Percentiles rank a stretch among this genome's conserved stretches.
Conservation (phyloP, 2,329 filamentous ascomycete species). For the Pseudogymnoascus sp. region DNA sequence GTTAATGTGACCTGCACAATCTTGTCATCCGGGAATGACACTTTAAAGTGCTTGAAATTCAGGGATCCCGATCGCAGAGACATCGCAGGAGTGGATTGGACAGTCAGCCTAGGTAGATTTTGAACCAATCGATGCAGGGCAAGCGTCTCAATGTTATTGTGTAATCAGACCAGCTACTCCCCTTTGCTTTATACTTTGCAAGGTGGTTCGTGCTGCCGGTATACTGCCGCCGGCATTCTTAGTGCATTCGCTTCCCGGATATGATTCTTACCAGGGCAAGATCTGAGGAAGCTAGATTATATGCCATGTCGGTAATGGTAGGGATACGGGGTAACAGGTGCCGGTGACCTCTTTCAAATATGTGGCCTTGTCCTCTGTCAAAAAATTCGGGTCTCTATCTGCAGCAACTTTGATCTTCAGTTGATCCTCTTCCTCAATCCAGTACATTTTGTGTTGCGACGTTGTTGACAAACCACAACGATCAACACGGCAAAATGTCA, state of each 20-base stretch:
- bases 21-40: slow-evolving; percentile 45
- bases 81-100: not conserved
- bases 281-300: not conserved
- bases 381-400: not conserved
- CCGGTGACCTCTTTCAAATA: not conserved
- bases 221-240: not conserved
- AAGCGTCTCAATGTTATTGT: not conserved
- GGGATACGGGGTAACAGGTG: not conserved
- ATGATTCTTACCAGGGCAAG: not conserved
- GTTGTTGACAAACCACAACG: slow-evolving; percentile 2
- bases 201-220: not conserved
- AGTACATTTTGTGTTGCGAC: not conserved
- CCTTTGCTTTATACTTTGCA: slow-evolving; percentile 9
- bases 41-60: slow-evolving; percentile 15
- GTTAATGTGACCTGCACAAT: slow-evolving; percentile 52
- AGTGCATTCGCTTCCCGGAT: not conserved
- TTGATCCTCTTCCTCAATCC: not conserved
- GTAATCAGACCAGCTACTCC: slow-evolving; percentile 1
- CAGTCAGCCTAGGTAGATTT: not conserved
- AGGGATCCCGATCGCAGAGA: slow-evolving; percentile 9
- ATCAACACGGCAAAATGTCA: not conserved
- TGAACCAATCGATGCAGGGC: not conserved
- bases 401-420: not conserved
- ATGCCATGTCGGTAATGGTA: not conserved
- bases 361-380: not conserved